Evolutionary conservation across 1,139 yeast species (phyloP), one percentile per base, ranked within the genome.

Genomic region (Pneumocystis oryctolagi): DNA sequence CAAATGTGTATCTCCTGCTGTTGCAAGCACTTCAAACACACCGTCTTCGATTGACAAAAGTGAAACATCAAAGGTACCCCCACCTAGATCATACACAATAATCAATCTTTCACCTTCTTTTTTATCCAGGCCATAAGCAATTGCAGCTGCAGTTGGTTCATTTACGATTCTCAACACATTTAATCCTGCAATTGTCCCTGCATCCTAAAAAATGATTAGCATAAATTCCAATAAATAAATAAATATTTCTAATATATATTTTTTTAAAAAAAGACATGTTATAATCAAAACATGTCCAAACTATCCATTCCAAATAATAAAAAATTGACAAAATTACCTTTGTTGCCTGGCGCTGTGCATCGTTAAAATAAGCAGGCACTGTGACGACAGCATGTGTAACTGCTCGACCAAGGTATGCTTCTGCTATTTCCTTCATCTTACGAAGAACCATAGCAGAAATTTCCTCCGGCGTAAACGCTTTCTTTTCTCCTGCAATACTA

Each of bases 81-180:
- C 97, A 82, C 97, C 97, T 72, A 89, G 82, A 79, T 89, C 97
- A 79, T 87, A 89, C 67, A 89, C 95, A 73, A 89, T 84, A 71
- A 89, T 88, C 79, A 88, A 94, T 67, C 79, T 76, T 71, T 79
- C 82, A 69, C 85, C 89, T 71, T 86, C 90, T 68, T 86, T 80
- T 77, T 87, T 86, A 78, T 90, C 97, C 72, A 90, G 82, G 70
- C 97, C 97, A 78, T 90, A 90, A 67, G 97, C 97, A 76, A 90
- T 89, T 65, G 97, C 97, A 67, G 97, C 97, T 62, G 97, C 97
- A 64, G 97, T 90, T 68, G 97, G 97, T 80, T 90, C 97, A 76
- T 90, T 90, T 70, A 90, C 95, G 73, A 90, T 89, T 80, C 97
- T 86, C 73, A 89, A 82, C 65, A 90, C 95, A 72, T 87, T 89